Conservation (phyloP, 2,329 filamentous ascomycete species). For the Talaromyces sp. region DNA sequence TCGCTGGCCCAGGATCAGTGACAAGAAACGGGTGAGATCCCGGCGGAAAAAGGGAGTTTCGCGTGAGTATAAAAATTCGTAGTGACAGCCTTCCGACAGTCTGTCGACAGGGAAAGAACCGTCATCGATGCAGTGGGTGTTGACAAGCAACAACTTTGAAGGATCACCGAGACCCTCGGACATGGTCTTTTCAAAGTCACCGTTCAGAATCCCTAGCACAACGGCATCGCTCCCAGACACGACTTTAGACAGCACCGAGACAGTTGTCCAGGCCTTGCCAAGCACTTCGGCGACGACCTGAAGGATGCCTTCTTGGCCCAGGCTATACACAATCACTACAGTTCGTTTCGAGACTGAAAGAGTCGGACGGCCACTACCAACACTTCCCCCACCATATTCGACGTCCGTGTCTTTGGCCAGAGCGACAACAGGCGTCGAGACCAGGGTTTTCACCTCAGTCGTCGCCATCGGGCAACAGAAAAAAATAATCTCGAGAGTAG, state of each 20-base stretch:
- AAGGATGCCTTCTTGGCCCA: constrained; percentile 69
- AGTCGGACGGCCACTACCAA: neutral
- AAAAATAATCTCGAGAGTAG: constrained; percentile 21
- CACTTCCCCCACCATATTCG: neutral
- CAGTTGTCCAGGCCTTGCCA: constrained; percentile 65
- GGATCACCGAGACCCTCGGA: constrained; percentile 42
- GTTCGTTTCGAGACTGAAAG: constrained; percentile 19
- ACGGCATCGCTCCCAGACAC: constrained; percentile 53
- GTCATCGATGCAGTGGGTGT: constrained; percentile 70
- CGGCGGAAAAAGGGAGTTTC: constrained; percentile 66
- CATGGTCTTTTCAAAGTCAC: constrained; percentile 55
- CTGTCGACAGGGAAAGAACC: constrained; percentile 64
- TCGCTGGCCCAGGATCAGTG: constrained; percentile 74
- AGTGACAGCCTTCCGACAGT: constrained; percentile 69
- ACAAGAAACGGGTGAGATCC: constrained; percentile 73
- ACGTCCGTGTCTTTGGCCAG: constrained; percentile 15
- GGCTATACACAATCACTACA: constrained; percentile 64
- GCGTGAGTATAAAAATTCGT: constrained; percentile 77
- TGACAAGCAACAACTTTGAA: constrained; percentile 62
- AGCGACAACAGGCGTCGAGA: constrained; percentile 17
- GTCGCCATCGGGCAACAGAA: constrained; percentile 27
- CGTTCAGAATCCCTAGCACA: constrained; percentile 63
- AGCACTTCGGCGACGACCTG: constrained; percentile 72
- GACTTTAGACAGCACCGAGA: constrained; percentile 53
- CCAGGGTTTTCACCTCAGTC: constrained; percentile 25